These are phyloP conservation scores for Boechera stricta DNA, from an alignment of 345 rosid genomes.

Conservation along the genomic window DNA sequence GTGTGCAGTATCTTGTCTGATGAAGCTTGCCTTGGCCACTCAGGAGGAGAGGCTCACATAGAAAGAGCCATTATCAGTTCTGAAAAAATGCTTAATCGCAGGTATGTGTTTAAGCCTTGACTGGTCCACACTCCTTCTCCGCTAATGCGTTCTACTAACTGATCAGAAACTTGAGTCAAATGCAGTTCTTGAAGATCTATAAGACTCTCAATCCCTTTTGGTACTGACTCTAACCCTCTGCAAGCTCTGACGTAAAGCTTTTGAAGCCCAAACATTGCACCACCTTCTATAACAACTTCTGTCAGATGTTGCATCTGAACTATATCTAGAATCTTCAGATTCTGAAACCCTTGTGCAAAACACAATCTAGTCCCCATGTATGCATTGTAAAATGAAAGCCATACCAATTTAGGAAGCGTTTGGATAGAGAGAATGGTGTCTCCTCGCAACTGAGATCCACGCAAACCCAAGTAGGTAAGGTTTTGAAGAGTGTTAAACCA, in stretches of 20 bases:
- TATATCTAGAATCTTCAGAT: conserved; percentile 34
- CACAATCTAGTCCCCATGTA: conserved; percentile 21
- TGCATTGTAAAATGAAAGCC: conserved; percentile 43
- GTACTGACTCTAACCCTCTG: conserved; percentile 34
- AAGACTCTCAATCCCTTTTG: conserved; percentile 36
- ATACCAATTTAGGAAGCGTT: conserved; percentile 45
- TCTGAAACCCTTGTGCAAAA: conserved; percentile 40
- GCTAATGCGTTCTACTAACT: conserved; percentile 34
- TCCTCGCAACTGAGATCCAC: conserved; percentile 42
- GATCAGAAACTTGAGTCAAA: conserved; percentile 39
- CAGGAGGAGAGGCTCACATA: conserved; percentile 40
- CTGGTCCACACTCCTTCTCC: conserved; percentile 30
- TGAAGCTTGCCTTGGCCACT: background rate
- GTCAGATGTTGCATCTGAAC: conserved; percentile 16
- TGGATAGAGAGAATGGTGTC: conserved; percentile 31
- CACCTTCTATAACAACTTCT: conserved; percentile 34
- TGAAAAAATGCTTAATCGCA: conserved; percentile 32
- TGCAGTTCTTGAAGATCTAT: conserved; percentile 29
- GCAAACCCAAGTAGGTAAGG: conserved; percentile 31
- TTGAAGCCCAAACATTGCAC: conserved; percentile 38
- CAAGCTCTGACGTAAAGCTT: conserved; percentile 26
- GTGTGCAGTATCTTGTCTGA: background rate
- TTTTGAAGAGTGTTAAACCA: conserved; percentile 50
- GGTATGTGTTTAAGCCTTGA: conserved; percentile 40
- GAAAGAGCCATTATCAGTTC: conserved; percentile 39